Evolutionary conservation across 192 early-diverging fungal species (phyloP).

Genomic region (Coemansia guatemalensis): DNA sequence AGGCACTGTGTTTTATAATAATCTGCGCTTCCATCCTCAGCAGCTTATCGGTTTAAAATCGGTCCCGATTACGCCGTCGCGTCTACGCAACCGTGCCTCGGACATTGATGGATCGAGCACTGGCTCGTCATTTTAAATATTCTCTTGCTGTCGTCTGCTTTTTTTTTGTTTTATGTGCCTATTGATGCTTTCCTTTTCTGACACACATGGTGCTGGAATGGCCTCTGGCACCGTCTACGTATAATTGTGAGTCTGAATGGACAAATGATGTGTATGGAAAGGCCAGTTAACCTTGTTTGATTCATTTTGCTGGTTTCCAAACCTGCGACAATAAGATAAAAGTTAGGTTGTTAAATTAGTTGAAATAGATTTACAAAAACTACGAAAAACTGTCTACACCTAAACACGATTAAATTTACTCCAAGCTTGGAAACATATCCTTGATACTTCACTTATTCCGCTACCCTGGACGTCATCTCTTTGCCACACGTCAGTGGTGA

Average conservation of each 20-base stretch:
- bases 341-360: not conserved
- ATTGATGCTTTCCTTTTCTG: not conserved
- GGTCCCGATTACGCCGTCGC: constrained; percentile 40
- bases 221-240: not conserved
- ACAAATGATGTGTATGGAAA: not conserved
- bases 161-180: constrained; percentile 3
- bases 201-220: not conserved
- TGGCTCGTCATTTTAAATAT: constrained; percentile 22
- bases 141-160: not conserved
- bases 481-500: too few species aligned
- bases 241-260: not conserved
- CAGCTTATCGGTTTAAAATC: constrained; percentile 20
- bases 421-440: too few species aligned
- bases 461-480: too few species aligned
- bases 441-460: too few species aligned
- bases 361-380: not conserved
- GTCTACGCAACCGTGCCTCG: constrained; percentile 39
- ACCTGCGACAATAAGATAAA: too few species aligned
- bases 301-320: not conserved
- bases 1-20: constrained; percentile 3
- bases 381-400: too few species aligned
- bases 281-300: not conserved
- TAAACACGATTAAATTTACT: too few species aligned
- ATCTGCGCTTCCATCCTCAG: constrained; percentile 21
- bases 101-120: constrained; percentile 35